phyloP scores from a whole-genome alignment of 495 filamentous ascomycete species.

The Amphirosellinia nigrospora region DNA sequence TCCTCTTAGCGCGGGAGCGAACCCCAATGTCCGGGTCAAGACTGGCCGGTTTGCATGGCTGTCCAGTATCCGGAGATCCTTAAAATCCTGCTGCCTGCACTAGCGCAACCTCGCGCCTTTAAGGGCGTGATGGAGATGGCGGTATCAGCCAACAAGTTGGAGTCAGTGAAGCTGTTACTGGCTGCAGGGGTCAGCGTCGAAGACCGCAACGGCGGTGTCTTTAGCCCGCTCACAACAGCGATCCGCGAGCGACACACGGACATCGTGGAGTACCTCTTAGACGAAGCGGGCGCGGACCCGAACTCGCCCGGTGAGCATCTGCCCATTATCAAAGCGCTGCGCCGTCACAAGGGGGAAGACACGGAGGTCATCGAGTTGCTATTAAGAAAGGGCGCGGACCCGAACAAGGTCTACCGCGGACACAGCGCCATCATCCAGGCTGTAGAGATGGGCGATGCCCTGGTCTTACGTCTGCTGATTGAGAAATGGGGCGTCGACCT shows the following conservation, averaged over 20 bases:
- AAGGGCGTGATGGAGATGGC: constrained; percentile 64
- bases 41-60: constrained; percentile 64
- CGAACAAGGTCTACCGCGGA: constrained; percentile 60
- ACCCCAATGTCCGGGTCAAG: constrained; percentile 58
- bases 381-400: constrained; percentile 58
- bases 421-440: constrained; percentile 61
- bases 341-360: constrained; percentile 53
- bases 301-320: constrained; percentile 62
- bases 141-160: constrained; percentile 54
- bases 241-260: constrained; percentile 57
- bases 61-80: constrained; percentile 54
- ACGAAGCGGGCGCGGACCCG: constrained; percentile 57
- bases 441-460: constrained; percentile 52
- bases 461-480: constrained; percentile 51
- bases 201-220: constrained; percentile 63
- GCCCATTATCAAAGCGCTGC: constrained; percentile 60
- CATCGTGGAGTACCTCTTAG: constrained; percentile 56
- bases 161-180: constrained; percentile 54
- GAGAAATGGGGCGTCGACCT: constrained; percentile 53
- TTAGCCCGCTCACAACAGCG: constrained; percentile 61
- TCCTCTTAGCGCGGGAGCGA: constrained; percentile 56
- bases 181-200: constrained; percentile 57
- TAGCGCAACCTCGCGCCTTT: constrained; percentile 52
- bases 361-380: constrained; percentile 55
- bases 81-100: constrained; percentile 49